Evolutionary conservation across 2,329 filamentous ascomycete species (phyloP).

Genomic region (Fusarium secorum): DNA sequence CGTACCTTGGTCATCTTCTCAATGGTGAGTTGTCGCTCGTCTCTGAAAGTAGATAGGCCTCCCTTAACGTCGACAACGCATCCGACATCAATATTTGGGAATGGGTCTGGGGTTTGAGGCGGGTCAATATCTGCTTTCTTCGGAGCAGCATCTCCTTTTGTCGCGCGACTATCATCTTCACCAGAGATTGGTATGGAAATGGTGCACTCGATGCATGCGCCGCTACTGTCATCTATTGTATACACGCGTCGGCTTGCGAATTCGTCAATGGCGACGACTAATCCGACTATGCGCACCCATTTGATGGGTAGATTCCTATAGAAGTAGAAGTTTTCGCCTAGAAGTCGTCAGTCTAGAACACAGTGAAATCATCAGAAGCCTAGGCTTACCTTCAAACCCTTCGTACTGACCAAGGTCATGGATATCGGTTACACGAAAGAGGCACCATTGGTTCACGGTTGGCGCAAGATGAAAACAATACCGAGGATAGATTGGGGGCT

Average conservation of each 20-base stretch:
- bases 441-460: constrained; percentile 67
- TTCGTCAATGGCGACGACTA: constrained; percentile 71
- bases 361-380: too few relatives aligned
- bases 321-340: constrained; percentile 68
- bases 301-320: constrained; percentile 77
- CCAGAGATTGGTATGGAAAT: constrained; percentile 14
- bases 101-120: constrained; percentile 8
- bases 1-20: constrained; percentile 57
- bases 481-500: constrained; percentile 61
- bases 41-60: constrained; percentile 56
- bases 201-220: constrained; percentile 61
- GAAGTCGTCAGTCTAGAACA: constrained; percentile 2
- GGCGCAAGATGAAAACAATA: constrained; percentile 71
- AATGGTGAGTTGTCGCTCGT: constrained; percentile 60
- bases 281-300: constrained; percentile 75
- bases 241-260: constrained; percentile 57
- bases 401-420: constrained; percentile 55
- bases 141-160: not conserved
- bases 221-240: constrained; percentile 72
- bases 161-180: not conserved
- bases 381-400: constrained; percentile 61
- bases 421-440: constrained; percentile 61
- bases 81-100: constrained; percentile 57
- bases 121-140: constrained; percentile 5
- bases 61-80: constrained; percentile 66